Percentiles rank a stretch among this genome's conserved stretches.
Conservation (phyloP, 2,329 filamentous ascomycete genomes). For the Camillea tinctor region DNA sequence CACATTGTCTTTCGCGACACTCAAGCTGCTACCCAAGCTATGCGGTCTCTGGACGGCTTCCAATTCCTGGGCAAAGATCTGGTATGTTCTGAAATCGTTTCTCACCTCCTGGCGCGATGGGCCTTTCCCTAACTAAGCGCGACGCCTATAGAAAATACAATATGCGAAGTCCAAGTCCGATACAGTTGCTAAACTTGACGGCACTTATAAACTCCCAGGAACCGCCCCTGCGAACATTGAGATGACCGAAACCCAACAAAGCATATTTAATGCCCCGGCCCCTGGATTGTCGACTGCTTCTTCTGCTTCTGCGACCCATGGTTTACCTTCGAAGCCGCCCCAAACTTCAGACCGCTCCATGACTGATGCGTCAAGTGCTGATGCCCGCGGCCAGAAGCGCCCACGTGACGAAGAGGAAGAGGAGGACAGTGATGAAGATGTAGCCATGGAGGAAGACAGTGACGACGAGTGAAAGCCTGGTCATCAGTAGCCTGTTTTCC, state of each 20-base stretch:
- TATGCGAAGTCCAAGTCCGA: constrained; percentile 91
- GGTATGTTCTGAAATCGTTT: constrained; percentile 51
- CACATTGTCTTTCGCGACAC: constrained; percentile 89
- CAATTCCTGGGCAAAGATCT: constrained; percentile 82
- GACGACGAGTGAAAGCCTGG: constrained; percentile 49
- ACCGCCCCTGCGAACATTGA: constrained; percentile 55
- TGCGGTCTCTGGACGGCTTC: constrained; percentile 84
- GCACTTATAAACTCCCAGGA: constrained; percentile 74
- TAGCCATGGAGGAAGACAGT: constrained; percentile 68
- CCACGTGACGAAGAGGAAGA: constrained; percentile 66
- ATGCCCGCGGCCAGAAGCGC: constrained; percentile 66
- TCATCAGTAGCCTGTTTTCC: constrained; percentile 54
- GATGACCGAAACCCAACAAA: constrained; percentile 73
- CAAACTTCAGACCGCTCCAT: constrained; percentile 46
- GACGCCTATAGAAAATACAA: constrained; percentile 67
- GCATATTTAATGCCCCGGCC: constrained; percentile 71
- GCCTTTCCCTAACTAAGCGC: constrained; percentile 10
- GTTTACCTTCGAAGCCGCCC: constrained; percentile 49
- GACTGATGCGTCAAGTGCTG: constrained; percentile 53
- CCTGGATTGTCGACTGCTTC: constrained; percentile 48
- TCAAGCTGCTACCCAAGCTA: constrained; percentile 88
- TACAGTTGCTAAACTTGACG: constrained; percentile 85
- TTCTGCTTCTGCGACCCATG: constrained; percentile 34
- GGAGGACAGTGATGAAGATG: constrained; percentile 58
- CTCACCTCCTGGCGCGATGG: not conserved